Evolutionary conservation across 179 eudicot genomes (phyloP).

Genomic region (Corrigiola litoralis): DNA sequence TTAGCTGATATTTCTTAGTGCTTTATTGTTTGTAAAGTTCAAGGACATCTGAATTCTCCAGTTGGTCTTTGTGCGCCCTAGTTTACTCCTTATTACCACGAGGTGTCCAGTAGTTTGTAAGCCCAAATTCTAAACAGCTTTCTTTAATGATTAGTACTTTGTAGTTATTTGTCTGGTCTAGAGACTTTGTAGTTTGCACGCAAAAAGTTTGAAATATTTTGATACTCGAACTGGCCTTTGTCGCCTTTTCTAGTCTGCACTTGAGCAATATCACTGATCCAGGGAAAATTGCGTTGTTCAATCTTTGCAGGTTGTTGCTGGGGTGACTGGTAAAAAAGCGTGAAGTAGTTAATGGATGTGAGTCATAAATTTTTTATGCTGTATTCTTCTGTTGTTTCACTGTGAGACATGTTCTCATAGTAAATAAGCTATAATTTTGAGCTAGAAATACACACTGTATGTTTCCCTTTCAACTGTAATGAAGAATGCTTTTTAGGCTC

Average conservation of each 20-base stretch:
- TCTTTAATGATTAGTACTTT: too few species aligned
- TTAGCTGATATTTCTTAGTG: not conserved
- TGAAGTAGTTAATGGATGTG: conserved; percentile 29
- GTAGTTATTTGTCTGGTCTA: not conserved
- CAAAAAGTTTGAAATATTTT: too few species aligned
- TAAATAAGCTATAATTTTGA: conserved; percentile 27
- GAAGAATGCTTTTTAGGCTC: not conserved
- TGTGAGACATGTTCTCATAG: conserved; percentile 14
- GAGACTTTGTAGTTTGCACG: not conserved
- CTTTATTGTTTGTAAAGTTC: not conserved
- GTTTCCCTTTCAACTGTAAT: conserved; percentile 10
- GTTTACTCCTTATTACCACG: not conserved
- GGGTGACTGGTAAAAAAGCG: conserved; percentile 54
- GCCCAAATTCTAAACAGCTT: too few species aligned
- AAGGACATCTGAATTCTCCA: not conserved
- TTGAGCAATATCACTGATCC: too few species aligned
- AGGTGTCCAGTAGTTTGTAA: not conserved
- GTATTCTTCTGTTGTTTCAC: conserved; percentile 8
- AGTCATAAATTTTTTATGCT: conserved; percentile 18
- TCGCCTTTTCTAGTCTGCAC: too few species aligned
- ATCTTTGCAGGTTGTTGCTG: conserved; percentile 62
- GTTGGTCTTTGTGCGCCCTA: not conserved
- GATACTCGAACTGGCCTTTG: too few species aligned
- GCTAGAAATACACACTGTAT: conserved; percentile 6
- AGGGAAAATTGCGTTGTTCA: conserved; percentile 3